Percentiles rank a stretch among this genome's conserved stretches.
phyloP scores from a whole-genome alignment of 495 filamentous ascomycete species.

The Trichocladium uniseriatum region DNA sequence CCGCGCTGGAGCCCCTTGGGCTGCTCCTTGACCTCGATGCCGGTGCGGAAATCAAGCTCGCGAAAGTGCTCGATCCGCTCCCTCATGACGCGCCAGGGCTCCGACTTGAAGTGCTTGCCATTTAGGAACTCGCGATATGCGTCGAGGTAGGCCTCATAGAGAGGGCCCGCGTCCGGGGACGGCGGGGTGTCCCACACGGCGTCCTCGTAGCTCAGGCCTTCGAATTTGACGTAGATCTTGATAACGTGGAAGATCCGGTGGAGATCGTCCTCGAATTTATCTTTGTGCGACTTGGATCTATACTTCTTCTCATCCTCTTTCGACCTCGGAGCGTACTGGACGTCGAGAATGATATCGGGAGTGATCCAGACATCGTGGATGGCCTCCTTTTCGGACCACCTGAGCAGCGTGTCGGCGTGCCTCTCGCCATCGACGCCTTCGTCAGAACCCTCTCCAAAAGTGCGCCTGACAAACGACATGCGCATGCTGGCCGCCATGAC shows the following conservation, averaged over 20 bases:
- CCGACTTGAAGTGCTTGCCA: conserved; percentile 55
- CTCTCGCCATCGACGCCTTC: conserved; percentile 11
- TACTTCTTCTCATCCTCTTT: conserved; percentile 39
- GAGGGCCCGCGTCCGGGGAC: conserved; percentile 48
- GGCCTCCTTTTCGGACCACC: conserved; percentile 65
- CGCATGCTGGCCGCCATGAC: conserved; percentile 54
- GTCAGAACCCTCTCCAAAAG: conserved; percentile 38
- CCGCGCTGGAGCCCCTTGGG: conserved; percentile 66
- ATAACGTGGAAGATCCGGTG: conserved; percentile 57
- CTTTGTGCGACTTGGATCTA: conserved; percentile 21
- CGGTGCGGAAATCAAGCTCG: conserved; percentile 51
- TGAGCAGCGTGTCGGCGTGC: conserved; percentile 41
- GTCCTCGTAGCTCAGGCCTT: conserved; percentile 92
- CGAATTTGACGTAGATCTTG: conserved; percentile 76
- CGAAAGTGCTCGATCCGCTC: conserved; percentile 55
- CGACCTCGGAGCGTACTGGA: conserved; percentile 37
- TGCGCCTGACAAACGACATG: conserved; percentile 61
- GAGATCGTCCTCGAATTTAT: conserved; percentile 56
- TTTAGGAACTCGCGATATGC: conserved; percentile 81
- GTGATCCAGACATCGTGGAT: conserved; percentile 76
- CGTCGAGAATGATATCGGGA: conserved; percentile 79
- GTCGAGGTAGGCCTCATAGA: conserved; percentile 70
- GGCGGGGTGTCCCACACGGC: conserved; percentile 84
- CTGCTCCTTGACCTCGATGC: conserved; percentile 61
- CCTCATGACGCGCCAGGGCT: conserved; percentile 45